phyloP scores from a whole-genome alignment of 352 stramenopile species.

The Phytophthora ohioensis region DNA sequence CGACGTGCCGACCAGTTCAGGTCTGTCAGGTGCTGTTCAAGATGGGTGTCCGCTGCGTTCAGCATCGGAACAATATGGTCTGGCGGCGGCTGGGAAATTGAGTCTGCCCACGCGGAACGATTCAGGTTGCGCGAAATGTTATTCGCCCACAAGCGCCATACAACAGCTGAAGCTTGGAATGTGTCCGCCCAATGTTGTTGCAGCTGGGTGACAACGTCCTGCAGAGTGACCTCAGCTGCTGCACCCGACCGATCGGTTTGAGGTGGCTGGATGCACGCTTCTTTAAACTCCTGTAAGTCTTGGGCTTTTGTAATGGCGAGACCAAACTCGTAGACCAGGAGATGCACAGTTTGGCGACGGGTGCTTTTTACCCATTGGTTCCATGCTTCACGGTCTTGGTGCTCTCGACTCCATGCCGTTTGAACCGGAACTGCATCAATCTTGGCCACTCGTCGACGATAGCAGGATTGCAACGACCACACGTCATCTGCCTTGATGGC shows the following conservation, averaged over 20 bases:
- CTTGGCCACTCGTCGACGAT: background rate
- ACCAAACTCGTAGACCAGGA: slow-evolving; percentile 26
- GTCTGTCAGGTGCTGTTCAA: background rate
- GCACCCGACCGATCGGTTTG: background rate
- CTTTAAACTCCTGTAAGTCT: slow-evolving; percentile 3
- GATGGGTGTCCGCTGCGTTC: background rate
- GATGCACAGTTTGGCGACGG: slow-evolving; percentile 10
- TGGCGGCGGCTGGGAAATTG: background rate
- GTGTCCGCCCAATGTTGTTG: slow-evolving; percentile 4
- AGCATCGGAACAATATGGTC: background rate
- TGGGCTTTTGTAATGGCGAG: slow-evolving; percentile 6
- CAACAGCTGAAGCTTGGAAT: background rate
- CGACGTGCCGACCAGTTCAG: background rate
- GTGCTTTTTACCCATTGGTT: slow-evolving; percentile 14
- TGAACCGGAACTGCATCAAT: slow-evolving; percentile 31
- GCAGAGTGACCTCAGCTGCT: background rate
- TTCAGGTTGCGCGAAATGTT: slow-evolving; percentile 19
- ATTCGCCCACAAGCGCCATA: slow-evolving; percentile 29
- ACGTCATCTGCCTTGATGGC: slow-evolving; percentile 15
- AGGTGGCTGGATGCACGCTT: background rate
- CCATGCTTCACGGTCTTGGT: slow-evolving; percentile 12
- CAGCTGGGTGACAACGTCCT: background rate
- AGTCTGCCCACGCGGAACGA: slow-evolving; percentile 7
- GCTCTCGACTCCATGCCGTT: slow-evolving; percentile 7
- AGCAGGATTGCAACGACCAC: background rate